Evolutionary conservation across 768 basidiomycete species (phyloP), one percentile per base, ranked within the genome.

Genomic region (Mycena pura): DNA sequence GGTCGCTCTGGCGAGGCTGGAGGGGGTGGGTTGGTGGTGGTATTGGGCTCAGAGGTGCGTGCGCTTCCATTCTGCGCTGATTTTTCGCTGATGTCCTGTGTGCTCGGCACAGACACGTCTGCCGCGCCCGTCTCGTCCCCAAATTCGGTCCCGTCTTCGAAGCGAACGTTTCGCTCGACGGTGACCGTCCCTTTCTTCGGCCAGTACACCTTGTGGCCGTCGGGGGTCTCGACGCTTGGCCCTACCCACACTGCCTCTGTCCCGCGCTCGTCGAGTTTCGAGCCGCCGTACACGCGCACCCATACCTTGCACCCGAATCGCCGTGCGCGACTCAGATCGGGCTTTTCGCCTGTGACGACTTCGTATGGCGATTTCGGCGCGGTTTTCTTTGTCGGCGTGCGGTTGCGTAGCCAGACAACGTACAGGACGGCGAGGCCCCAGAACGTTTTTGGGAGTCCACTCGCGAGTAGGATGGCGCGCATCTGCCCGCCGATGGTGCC

Each of bases 201-300:
- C 67, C 63, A 69, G 47, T 69, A 69, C 22, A 69, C 57, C 11
- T 56, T 64, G 56, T 68, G 57, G 24, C 67, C 67, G 28, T 52
- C 49, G n/a, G n/a, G n/a, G n/a, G n/a, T n/a, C n/a, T n/a, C n/a
- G n/a, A n/a, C n/a, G n/a, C n/a, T n/a, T n/a, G n/a, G n/a, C n/a
- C n/a, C n/a, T n/a, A n/a, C n/a, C n/a, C n/a, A n/a, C n/a, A n/a
- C n/a, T n/a, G 49, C 41, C 41, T 43, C 41, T 14, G 19, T 19
- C 8, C 41, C 41, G 41, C 11, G 14, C 19, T 14, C 41, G 19
- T 43, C 41, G 41, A 43, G 11, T 19, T 43, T 43, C 41, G 41
- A 43, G 41, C 41, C 41, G 41, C 41, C 41, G 41, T 43, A 11
- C 14, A 21, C 41, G 41, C 41, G 41, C 21, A 43, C 41, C 41